A percentile compares a stretch with the other conserved stretches of the same genome.
These are phyloP conservation scores for Colletotrichum theobromicola DNA, from an alignment of 2,329 filamentous ascomycete genomes.

Conservation along the genomic window DNA sequence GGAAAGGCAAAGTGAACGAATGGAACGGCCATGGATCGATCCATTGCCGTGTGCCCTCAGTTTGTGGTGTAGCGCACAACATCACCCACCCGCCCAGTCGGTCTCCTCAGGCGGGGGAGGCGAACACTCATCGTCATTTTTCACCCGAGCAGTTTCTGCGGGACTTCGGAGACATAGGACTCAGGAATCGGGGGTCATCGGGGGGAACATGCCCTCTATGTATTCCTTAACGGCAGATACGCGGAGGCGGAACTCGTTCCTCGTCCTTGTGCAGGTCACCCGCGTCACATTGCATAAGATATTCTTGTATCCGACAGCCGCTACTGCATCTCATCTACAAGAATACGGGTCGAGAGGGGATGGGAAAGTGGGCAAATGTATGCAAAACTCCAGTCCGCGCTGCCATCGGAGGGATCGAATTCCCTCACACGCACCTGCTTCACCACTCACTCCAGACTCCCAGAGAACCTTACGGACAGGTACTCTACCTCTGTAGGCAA, in stretches of 20 bases:
- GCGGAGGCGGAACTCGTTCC: neutral
- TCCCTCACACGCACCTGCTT: neutral
- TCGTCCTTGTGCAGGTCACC: neutral
- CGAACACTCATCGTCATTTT: neutral
- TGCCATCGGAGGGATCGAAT: neutral
- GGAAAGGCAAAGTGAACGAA: neutral
- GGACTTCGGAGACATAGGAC: neutral
- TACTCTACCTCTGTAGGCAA: neutral
- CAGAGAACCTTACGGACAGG: too few relatives aligned
- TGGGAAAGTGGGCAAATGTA: slow-evolving; percentile 16
- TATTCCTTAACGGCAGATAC: neutral
- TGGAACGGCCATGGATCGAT: too few relatives aligned
- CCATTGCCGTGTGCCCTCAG: neutral
- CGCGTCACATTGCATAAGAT: neutral
- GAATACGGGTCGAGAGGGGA: neutral
- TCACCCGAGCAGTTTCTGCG: neutral
- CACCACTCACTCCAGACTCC: neutral
- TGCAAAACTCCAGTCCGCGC: slow-evolving; percentile 10
- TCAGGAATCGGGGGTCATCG: neutral
- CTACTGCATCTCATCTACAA: neutral
- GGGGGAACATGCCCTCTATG: neutral
- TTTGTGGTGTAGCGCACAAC: neutral
- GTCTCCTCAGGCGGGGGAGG: neutral
- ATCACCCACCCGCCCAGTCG: neutral
- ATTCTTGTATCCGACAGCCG: slow-evolving; percentile 5